Conservation (phyloP, 441 rosid species). For the Arabidopsis lyrata region DNA sequence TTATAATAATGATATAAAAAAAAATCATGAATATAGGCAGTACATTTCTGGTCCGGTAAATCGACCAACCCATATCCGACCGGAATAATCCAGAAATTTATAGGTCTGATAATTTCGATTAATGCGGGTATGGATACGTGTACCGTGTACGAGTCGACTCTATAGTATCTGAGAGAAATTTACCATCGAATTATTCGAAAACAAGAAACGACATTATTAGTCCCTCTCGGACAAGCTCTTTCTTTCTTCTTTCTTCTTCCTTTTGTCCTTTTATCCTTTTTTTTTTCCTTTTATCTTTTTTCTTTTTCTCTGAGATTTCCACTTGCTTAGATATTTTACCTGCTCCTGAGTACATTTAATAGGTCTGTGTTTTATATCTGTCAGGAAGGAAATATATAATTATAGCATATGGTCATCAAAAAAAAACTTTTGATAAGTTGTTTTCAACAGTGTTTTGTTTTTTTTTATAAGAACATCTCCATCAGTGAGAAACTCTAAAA, state of each 20-base stretch:
- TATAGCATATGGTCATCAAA: neutral
- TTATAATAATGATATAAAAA: neutral
- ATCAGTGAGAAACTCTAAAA: too few species aligned
- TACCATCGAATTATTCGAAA: neutral
- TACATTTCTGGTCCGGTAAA: conserved; percentile 11
- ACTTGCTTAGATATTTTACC: conserved; percentile 3
- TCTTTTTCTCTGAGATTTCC: neutral
- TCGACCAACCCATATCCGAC: conserved; percentile 8
- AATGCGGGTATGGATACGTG: neutral
- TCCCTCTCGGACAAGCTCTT: neutral
- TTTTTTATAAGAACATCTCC: too few species aligned
- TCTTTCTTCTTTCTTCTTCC: neutral
- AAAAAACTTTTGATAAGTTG: neutral
- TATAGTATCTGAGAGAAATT: neutral
- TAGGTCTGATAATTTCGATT: neutral
- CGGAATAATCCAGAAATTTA: neutral
- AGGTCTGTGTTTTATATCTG: neutral
- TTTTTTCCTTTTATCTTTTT: neutral
- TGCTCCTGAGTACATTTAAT: neutral
- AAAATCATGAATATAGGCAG: neutral
- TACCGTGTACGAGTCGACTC: neutral
- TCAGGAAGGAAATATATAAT: neutral
- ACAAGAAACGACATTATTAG: neutral
- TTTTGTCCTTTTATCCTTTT: conserved; percentile 12
- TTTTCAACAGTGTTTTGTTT: neutral